These are phyloP conservation scores for Limonium bicolor DNA, from an alignment of 148 eudicot species.

Conservation along the genomic window DNA sequence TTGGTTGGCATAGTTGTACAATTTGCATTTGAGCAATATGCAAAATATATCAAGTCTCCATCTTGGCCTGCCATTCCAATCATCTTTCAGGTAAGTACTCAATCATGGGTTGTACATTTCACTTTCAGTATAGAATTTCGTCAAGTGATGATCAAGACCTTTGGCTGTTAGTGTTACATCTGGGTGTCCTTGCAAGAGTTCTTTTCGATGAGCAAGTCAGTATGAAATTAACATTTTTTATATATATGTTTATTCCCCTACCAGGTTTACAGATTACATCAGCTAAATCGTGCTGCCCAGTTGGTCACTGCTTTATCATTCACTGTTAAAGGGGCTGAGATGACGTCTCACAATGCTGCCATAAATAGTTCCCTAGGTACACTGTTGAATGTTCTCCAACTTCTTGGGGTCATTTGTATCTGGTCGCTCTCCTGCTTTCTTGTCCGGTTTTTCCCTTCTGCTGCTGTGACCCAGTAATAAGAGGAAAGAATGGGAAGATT, in stretches of 20 bases:
- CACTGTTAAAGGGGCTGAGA: conserved; percentile 92
- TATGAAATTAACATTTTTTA: background rate
- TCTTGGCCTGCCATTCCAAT: conserved; percentile 85
- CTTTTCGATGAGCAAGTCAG: background rate
- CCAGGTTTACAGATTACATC: conserved; percentile 92
- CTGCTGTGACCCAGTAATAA: conserved; percentile 21
- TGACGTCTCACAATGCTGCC: conserved; percentile 85
- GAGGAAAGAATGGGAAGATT: no score
- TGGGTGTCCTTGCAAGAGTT: background rate
- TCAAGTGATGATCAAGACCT: no score
- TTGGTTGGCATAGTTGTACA: conserved; percentile 96
- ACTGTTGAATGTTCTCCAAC: conserved; percentile 69
- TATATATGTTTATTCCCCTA: conserved; percentile 2
- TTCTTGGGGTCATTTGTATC: conserved; percentile 76
- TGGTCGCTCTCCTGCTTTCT: conserved; percentile 96
- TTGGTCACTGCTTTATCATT: conserved; percentile 91
- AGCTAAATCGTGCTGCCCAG: conserved; percentile 91
- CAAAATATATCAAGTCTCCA: conserved; percentile 58
- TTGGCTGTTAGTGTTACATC: no score
- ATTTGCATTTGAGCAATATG: conserved; percentile 92
- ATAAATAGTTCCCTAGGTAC: conserved; percentile 75
- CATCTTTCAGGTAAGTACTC: conserved; percentile 61
- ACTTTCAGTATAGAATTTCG: no score
- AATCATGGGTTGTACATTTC: no score
- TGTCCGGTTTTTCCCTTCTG: conserved; percentile 49